Evolutionary conservation across 1,284 basidiomycete species (phyloP).

Genomic region (Calocybe gambosa): DNA sequence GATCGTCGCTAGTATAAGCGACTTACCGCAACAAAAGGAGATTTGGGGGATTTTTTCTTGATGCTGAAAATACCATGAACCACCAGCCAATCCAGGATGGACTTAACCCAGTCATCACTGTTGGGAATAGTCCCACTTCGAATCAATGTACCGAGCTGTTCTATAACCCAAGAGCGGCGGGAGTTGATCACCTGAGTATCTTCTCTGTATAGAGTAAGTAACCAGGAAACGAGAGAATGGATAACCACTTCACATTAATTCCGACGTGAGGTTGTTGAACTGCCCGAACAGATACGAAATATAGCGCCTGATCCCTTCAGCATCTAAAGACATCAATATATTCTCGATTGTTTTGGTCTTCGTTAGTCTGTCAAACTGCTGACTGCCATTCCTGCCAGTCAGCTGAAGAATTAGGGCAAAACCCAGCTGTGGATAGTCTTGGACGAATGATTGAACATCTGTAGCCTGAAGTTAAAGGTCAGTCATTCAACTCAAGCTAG

Average conservation of each 20-base stretch:
- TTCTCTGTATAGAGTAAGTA: constrained; percentile 28
- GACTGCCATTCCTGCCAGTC: constrained; percentile 80
- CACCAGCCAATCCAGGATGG: constrained; percentile 76
- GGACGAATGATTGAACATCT: constrained; percentile 72
- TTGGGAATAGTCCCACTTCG: constrained; percentile 81
- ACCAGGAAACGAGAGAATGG: background rate
- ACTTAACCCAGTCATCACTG: constrained; percentile 70
- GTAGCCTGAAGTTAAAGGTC: constrained; percentile 43
- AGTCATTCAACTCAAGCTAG: constrained; percentile 5
- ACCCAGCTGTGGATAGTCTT: constrained; percentile 74
- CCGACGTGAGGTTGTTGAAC: constrained; percentile 45
- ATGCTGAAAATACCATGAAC: constrained; percentile 81
- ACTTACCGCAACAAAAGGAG: constrained; percentile 55
- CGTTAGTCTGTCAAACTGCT: constrained; percentile 89
- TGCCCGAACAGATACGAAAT: constrained; percentile 67
- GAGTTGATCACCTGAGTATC: constrained; percentile 44
- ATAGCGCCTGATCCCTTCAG: constrained; percentile 74
- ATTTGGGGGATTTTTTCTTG: constrained; percentile 72
- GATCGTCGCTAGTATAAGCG: background rate
- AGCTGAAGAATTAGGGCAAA: constrained; percentile 85
- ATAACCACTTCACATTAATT: constrained; percentile 33
- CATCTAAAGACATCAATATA: constrained; percentile 74
- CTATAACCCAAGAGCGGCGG: constrained; percentile 76
- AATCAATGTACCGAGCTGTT: constrained; percentile 78
- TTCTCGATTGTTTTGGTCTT: constrained; percentile 91